A percentile compares a stretch with the other conserved stretches of the same genome.
Conservation (phyloP, 352 stramenopile genomes). For the Stephanocyclus meneghinianus region DNA sequence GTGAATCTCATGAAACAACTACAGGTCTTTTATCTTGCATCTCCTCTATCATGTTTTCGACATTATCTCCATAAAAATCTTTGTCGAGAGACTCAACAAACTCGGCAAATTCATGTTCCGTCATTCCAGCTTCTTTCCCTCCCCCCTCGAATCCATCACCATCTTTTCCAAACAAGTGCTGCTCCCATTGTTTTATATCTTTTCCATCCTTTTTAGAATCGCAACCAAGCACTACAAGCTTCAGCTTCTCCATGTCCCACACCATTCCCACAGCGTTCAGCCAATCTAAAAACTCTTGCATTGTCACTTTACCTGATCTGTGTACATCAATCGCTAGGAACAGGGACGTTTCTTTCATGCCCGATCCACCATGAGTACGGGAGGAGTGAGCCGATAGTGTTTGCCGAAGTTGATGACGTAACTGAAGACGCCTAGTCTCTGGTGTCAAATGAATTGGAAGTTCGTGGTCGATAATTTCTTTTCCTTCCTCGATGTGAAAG, state of each 20-base stretch:
- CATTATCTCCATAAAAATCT: constrained; percentile 2
- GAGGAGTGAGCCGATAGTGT: constrained; percentile 32
- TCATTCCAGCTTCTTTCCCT: constrained; percentile 27
- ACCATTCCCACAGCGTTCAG: constrained; percentile 32
- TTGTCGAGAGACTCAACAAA: constrained; percentile 39
- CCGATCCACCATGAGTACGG: constrained; percentile 5
- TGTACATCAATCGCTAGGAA: constrained; percentile 41
- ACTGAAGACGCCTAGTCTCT: constrained; percentile 6
- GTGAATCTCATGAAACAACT: not conserved
- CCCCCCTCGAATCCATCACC: not conserved
- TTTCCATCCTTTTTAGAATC: constrained; percentile 6
- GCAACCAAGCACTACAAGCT: constrained; percentile 19
- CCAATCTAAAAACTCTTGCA: constrained; percentile 46
- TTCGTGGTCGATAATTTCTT: constrained; percentile 18
- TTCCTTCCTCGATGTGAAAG: constrained; percentile 18
- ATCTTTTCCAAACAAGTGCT: constrained; percentile 13
- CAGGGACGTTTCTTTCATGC: constrained; percentile 44
- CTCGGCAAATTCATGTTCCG: constrained; percentile 35
- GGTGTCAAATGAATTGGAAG: constrained; percentile 19
- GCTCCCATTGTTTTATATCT: constrained; percentile 6
- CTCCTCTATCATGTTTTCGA: not conserved
- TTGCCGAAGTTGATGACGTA: constrained; percentile 30
- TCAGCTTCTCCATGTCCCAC: constrained; percentile 28
- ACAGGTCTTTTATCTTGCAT: not conserved
- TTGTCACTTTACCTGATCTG: constrained; percentile 34